Base-by-base conservation (phyloP, 2,329 filamentous ascomycete genomes). In the Endoconidiophora laricicola region DNA sequence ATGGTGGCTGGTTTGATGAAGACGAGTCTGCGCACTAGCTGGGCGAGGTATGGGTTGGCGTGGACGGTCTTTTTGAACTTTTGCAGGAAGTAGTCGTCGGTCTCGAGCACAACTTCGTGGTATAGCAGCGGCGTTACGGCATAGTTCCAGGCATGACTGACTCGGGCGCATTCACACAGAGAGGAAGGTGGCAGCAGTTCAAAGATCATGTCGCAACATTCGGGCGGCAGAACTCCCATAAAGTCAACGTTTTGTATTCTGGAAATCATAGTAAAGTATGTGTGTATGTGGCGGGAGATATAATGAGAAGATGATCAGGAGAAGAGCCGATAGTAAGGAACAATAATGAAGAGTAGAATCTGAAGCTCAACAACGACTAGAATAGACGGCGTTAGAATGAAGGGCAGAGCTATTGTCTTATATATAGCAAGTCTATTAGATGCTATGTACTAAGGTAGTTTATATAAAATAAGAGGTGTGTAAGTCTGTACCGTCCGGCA, bases 21-120 rank as follows among this genome's bases (percentile, higher is more conserved):
- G 18, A 43, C 42, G 33, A 52, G 41, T 20, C 44, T 40, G 46
- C 50, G 50, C 16, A 52, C 50, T 20, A 49, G 18, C 16, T 10
- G 37, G 20, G 50, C 43, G 7, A 52, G 38, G 6, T 41, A 22
- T 10, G 50, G 50, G 46, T 44, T 49, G 23, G 20, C 42, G n/a
- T 42, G 46, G n/a, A 52, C 39, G 12, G 50, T 38, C 23, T 46
- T 24, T 5, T 46, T 46, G 46, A 52, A 49, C 46, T 52, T 52
- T 49, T 52, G 50, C 16, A 49, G 37, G 23, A 49, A 52, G 39
- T 52, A 52, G 46, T 49, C 42, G 24, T 52, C 50, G 20, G 41
- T 49, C 37, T 49, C 26, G 10, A 52, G 46, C n/a, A 39, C 36
- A 20, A 52, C 43, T 6, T 48, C 20, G 20, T 49, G 26, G 43